Evolutionary conservation across 2,329 filamentous ascomycete species (phyloP).

Genomic region (Sarocladiaceae sp.): DNA sequence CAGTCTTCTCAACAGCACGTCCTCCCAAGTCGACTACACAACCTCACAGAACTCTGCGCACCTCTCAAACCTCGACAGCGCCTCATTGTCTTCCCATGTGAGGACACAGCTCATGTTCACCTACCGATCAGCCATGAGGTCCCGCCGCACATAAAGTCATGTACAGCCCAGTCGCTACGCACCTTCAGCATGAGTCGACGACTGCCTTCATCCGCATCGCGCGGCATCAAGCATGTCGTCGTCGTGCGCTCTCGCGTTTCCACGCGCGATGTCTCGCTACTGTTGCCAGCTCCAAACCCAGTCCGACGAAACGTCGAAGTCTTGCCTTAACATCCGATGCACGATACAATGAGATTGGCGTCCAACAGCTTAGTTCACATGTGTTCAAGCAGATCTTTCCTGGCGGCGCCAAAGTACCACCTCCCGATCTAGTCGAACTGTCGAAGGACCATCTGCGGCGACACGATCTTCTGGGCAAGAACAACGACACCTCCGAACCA

Average conservation of each 20-base stretch:
- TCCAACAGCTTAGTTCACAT: constrained; percentile 86
- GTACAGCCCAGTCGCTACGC: constrained; percentile 27
- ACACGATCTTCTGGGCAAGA: constrained; percentile 88
- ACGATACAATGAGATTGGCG: constrained; percentile 87
- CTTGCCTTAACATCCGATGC: constrained; percentile 49
- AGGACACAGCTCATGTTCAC: too few species aligned
- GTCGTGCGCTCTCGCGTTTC: constrained; percentile 25
- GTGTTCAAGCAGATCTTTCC: constrained; percentile 82
- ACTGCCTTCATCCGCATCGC: constrained; percentile 48
- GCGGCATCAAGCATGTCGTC: constrained; percentile 40
- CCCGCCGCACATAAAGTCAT: constrained; percentile 18
- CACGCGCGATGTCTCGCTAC: constrained; percentile 42
- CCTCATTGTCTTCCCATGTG: background rate
- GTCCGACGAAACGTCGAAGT: constrained; percentile 18
- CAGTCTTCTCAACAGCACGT: too few species aligned
- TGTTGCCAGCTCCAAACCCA: constrained; percentile 20
- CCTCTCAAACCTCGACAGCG: background rate
- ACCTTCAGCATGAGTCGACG: constrained; percentile 35
- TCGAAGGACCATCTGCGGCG: constrained; percentile 77
- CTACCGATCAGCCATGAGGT: constrained; percentile 20
- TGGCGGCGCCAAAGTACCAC: constrained; percentile 48
- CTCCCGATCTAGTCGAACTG: constrained; percentile 71
- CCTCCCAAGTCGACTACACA: too few species aligned
- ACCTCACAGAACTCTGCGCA: background rate
- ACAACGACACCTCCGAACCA: constrained; percentile 69